Conservation (phyloP, 495 filamentous ascomycete species). For the Penicillium desertorum region DNA sequence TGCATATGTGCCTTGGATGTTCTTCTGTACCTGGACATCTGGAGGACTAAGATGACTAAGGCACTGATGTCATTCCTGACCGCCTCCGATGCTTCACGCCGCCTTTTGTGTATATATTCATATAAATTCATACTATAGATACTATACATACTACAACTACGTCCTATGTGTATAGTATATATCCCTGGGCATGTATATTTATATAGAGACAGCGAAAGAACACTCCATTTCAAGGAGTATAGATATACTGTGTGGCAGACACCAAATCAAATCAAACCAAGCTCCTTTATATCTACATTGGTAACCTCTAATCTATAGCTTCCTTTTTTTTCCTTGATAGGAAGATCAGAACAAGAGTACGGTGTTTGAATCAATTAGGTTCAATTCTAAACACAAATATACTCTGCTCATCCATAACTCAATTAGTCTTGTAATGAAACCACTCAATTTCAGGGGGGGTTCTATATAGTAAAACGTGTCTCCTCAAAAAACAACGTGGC, state of each 20-base stretch:
- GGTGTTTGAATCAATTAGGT: not conserved
- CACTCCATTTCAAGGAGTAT: not conserved
- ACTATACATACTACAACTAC: too few species aligned
- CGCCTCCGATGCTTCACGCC: slow-evolving; percentile 2
- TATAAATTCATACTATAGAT: too few species aligned
- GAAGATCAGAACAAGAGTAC: not conserved
- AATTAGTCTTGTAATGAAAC: not conserved
- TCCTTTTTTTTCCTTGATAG: not conserved
- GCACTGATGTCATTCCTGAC: slow-evolving; percentile 6
- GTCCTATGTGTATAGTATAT: too few species aligned
- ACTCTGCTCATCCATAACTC: not conserved
- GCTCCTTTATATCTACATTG: not conserved
- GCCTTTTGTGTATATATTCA: slow-evolving; percentile 1
- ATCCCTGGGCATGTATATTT: not conserved
- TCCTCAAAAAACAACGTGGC: slow-evolving; percentile 13
- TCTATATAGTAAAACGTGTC: not conserved
- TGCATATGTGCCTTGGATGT: too few species aligned
- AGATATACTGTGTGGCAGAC: not conserved
- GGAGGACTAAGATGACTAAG: not conserved
- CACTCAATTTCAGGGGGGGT: not conserved
- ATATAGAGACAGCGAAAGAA: not conserved
- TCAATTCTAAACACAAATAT: not conserved
- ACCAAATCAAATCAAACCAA: not conserved
- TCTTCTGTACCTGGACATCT: not conserved
- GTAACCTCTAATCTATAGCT: not conserved